Conservation (phyloP, 148 eudicot species). For the Vaccinium myrtillus region DNA sequence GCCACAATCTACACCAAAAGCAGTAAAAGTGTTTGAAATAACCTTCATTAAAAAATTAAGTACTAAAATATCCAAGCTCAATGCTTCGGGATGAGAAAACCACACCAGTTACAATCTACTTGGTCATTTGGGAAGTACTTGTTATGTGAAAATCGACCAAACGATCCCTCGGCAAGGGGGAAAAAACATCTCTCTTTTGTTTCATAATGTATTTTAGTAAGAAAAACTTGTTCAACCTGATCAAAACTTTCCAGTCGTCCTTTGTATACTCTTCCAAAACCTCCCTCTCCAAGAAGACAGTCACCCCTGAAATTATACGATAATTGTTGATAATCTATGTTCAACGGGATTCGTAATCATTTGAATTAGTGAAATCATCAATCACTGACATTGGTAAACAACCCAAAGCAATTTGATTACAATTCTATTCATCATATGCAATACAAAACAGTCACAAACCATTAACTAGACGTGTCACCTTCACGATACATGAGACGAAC, state of each 20-base stretch:
- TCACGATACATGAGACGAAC: not conserved
- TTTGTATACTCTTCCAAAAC: conserved; percentile 66
- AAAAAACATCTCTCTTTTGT: not conserved
- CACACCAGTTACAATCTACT: not conserved
- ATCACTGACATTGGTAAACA: not conserved
- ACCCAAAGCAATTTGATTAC: not conserved
- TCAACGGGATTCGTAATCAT: not conserved
- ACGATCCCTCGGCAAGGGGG: not conserved
- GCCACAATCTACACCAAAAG: conserved; percentile 49
- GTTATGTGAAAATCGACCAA: not conserved
- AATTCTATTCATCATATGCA: not conserved
- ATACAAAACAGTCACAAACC: not conserved
- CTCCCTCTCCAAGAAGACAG: conserved; percentile 53
- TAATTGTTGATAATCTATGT: not conserved
- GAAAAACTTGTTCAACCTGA: conserved; percentile 35
- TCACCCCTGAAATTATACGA: conserved; percentile 37
- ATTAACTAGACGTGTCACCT: not conserved
- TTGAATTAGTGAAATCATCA: not conserved
- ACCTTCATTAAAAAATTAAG: not conserved
- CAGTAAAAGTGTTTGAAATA: not conserved
- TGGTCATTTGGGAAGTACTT: not conserved
- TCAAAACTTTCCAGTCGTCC: conserved; percentile 44
- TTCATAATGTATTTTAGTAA: not conserved
- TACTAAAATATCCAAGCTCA: conserved; percentile 3
- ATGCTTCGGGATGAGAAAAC: not conserved